These are phyloP conservation scores for Micractinium sp. DNA, from an alignment of 139 green algal species.

Conservation along the genomic window DNA sequence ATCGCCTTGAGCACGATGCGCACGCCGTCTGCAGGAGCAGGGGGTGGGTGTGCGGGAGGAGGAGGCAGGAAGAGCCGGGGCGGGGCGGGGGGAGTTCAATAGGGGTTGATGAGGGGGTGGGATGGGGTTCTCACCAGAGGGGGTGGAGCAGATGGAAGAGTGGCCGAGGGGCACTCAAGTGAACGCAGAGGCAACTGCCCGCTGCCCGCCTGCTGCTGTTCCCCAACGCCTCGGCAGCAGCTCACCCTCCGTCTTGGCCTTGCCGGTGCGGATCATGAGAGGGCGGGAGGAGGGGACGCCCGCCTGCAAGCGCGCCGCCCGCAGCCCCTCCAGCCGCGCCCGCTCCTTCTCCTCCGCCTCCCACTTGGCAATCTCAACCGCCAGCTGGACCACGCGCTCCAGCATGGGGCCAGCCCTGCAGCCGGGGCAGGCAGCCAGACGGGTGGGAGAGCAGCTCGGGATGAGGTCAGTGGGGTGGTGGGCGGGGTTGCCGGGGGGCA, in stretches of 20 bases:
- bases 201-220: background rate
- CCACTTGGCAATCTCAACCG: constrained; percentile 33
- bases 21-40: constrained; percentile 23
- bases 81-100: too few relatives aligned
- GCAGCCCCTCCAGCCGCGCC: constrained; percentile 14
- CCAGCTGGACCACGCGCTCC: constrained; percentile 30
- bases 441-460: background rate
- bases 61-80: too few relatives aligned
- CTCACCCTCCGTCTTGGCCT: constrained; percentile 44
- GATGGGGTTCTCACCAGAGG: too few relatives aligned
- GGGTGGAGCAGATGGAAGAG: too few relatives aligned
- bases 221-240: background rate
- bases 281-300: constrained; percentile 18
- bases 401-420: constrained; percentile 41
- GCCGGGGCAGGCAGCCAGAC: background rate
- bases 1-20: constrained; percentile 45
- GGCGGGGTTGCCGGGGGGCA: background rate
- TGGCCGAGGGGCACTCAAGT: background rate
- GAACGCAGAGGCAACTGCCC: background rate
- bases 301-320: background rate
- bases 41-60: too few relatives aligned
- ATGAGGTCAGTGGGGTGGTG: background rate
- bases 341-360: constrained; percentile 39
- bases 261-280: constrained; percentile 57
- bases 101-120: too few relatives aligned